Evolutionary conservation across 2,329 filamentous ascomycete genomes (phyloP), one percentile per base, ranked within the genome.

Genomic region (Hypoxylon sp.): DNA sequence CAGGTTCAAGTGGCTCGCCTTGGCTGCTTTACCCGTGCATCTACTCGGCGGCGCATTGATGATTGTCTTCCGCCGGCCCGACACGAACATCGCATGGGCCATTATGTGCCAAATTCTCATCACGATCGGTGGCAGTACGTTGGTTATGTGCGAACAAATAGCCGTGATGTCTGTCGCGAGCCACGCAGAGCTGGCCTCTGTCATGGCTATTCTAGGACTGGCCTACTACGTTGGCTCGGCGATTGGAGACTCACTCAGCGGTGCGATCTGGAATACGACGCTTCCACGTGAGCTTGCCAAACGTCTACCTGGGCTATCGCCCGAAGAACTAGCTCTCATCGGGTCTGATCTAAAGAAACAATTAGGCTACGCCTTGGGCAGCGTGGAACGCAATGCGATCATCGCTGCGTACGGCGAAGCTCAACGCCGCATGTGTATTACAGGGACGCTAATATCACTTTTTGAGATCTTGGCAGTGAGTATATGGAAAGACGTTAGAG

Each of bases 51-150:
- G 86, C 2, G 81, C 84, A 2, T 73, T 87, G 46, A 86, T 88
- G 85, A 82, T 88, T 57, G 71, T 87, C 17, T 87, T 84, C 76
- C 85, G 87, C 39, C 80, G 81, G 37, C 83, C 85, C 50, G 79
- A 81, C 37, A 77, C 78, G 10, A 77, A 81, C 24, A 81, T 88
- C 24, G 80, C 82, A 35, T 87, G 84, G 76, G 75, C 88, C 7
- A 77, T 88, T 62, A 84, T 87, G 82, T 85, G 83, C 65, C 86
- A 88, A 72, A 83, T 88, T 62, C 82, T 88, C 70, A 85, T 87
- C 59, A 85, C 86, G 17, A 80, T 87, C 65, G 82, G 82, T 11
- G 86, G 86, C 11, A 84, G 84, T 58, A 85, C 85, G 24, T 80
- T 88, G 10, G 83, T 88, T 29, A 82, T 88, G 67, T 82, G 83